Evolutionary conservation across 1,139 yeast species (phyloP).

Genomic region (Wickerhamomyces sp.): DNA sequence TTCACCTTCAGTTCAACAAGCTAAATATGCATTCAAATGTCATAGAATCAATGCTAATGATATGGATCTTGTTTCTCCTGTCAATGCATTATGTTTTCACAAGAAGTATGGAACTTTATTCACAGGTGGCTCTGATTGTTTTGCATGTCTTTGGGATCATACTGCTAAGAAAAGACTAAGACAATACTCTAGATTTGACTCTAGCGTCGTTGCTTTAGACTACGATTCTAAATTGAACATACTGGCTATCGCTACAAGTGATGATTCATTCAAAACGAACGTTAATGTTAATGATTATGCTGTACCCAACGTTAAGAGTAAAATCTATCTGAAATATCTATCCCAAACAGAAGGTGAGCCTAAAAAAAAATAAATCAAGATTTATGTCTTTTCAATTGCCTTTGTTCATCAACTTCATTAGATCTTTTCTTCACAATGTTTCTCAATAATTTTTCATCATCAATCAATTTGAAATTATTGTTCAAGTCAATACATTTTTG

Average conservation of each 20-base stretch:
- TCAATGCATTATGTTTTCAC: conserved; percentile 61
- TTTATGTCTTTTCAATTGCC: conserved; percentile 15
- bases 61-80: conserved; percentile 69
- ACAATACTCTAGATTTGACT: conserved; percentile 50
- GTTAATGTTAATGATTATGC: too few relatives aligned
- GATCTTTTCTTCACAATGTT: conserved; percentile 51
- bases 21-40: conserved; percentile 79
- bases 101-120: conserved; percentile 45
- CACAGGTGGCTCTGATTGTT: conserved; percentile 80
- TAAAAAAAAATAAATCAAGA: conserved; percentile 7
- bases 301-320: too few relatives aligned
- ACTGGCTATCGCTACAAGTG: conserved; percentile 61
- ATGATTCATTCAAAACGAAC: conserved; percentile 51
- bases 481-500: conserved; percentile 36
- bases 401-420: conserved; percentile 8
- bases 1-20: conserved; percentile 40
- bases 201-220: conserved; percentile 48
- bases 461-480: conserved; percentile 37
- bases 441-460: conserved; percentile 53
- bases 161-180: conserved; percentile 55
- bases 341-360: conserved; percentile 18
- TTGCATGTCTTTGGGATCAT: conserved; percentile 76
- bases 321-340: conserved; percentile 15
- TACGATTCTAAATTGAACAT: conserved; percentile 29
- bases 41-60: conserved; percentile 48